Evolutionary conservation across 352 stramenopile genomes (phyloP).

Genomic region (Plasmopara halstedii): DNA sequence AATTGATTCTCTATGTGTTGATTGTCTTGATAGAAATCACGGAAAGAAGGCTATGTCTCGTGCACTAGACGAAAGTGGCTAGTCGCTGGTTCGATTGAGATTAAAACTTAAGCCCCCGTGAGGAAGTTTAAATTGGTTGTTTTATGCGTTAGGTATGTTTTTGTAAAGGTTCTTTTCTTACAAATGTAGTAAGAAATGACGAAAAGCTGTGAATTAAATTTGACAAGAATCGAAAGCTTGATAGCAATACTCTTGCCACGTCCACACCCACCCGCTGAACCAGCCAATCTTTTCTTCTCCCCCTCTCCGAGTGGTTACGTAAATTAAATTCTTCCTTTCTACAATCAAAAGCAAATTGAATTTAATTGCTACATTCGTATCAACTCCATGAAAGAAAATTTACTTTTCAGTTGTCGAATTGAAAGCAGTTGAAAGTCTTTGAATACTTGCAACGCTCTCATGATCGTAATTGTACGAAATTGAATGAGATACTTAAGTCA

Average conservation of each 20-base stretch:
- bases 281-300: constrained; percentile 36
- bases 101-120: constrained; percentile 13
- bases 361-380: constrained; percentile 12
- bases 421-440: not conserved
- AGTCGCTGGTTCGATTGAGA: constrained; percentile 24
- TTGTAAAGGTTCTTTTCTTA: not conserved
- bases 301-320: constrained; percentile 17
- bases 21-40: not conserved
- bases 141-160: constrained; percentile 7
- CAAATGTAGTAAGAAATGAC: not conserved
- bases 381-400: constrained; percentile 3
- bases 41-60: not conserved
- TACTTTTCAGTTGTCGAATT: constrained; percentile 7
- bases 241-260: constrained; percentile 15
- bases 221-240: constrained; percentile 3
- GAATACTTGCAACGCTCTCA: no score
- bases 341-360: constrained; percentile 5
- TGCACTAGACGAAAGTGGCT: constrained; percentile 4
- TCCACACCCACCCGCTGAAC: constrained; percentile 25
- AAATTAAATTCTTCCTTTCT: constrained; percentile 14
- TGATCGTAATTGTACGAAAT: no score
- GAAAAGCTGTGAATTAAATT: constrained; percentile 5
- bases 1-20: not conserved
- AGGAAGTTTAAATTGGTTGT: constrained; percentile 9
- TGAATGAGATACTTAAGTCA: no score